Base-by-base conservation (phyloP, 2,329 filamentous ascomycete genomes). In the Cucurbitaria berberidis region DNA sequence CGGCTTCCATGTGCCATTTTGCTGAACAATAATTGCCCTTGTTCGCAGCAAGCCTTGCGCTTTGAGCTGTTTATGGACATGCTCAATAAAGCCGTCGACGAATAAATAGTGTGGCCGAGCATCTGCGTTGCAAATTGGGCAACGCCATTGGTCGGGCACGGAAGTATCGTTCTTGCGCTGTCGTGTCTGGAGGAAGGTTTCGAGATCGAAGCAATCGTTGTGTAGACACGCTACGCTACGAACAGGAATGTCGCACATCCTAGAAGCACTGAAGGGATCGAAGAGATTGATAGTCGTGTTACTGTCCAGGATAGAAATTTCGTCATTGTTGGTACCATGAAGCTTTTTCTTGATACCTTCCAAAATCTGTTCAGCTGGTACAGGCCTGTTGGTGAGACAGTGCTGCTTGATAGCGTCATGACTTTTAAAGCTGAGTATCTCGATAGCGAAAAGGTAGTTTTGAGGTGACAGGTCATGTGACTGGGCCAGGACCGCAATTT, bases 151-250 rank as follows among this genome's bases (percentile, higher is more conserved):
- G 66, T 95, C 90, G 0, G 84, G 79, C 48, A 82, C 76, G 1
- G 72, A 64, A 0, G 46, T 59, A 32, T 68, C 58, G 13, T 60
- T 62, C 15, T 64, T 63, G 13, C 58, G 52, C 11, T 48, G 54
- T 36, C 56, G 73, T 35, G 62, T 78, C 13, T 80, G 74, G 8
- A 99, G 82, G 78, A 91, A 98, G 0, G 85, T 93, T 18, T 89
- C 83, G 7, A 97, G 84, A 70, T 98, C 93, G 69, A 98, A 97
- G 69, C 92, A 96, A 69, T 97, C 91, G 30, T 88, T 78, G 69
- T 99, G 93, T 21, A 79, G 78, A 72, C 95, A 99, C 3, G 73
- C 64, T 7, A 67, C 77, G 22, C 91, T 87, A 24, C 93, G 87
- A 1, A 88, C 90, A 1, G 95, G 93, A 0, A 82, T 80, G 5